These are phyloP conservation scores for Diplocarpon mali DNA, from an alignment of 2,329 filamentous ascomycete species.

Conservation along the genomic window DNA sequence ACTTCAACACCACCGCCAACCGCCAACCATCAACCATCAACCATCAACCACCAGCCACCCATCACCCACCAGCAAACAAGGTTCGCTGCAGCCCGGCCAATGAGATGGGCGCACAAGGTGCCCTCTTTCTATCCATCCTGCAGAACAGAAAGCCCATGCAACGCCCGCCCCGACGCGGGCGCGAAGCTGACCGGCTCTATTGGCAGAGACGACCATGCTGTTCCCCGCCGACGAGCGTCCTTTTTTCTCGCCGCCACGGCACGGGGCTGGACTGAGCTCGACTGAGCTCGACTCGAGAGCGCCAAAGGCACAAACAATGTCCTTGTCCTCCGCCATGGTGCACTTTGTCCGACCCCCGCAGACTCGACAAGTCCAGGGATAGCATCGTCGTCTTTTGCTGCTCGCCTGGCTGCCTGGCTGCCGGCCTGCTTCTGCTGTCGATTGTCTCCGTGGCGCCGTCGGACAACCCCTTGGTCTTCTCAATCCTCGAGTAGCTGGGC, in stretches of 20 bases:
- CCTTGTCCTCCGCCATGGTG: constrained; percentile 5
- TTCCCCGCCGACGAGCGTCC: constrained; percentile 11
- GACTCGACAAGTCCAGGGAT: neutral
- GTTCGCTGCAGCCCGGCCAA: constrained; percentile 11
- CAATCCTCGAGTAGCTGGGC: neutral
- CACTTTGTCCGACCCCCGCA: no score
- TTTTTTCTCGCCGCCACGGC: constrained; percentile 2
- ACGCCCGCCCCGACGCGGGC: constrained; percentile 5
- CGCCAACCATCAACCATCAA: no score
- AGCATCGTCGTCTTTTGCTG: constrained; percentile 1
- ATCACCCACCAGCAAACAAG: constrained; percentile 4
- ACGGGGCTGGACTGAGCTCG: neutral
- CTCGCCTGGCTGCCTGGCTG: neutral
- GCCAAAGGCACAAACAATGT: constrained; percentile 5
- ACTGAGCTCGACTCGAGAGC: neutral
- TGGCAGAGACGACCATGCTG: constrained; percentile 7
- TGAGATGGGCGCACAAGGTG: constrained; percentile 9
- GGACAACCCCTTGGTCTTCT: neutral
- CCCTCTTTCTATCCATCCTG: neutral
- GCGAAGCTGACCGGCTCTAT: constrained; percentile 18
- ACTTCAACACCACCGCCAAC: no score
- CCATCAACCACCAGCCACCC: no score
- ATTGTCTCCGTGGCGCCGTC: constrained; percentile 3
- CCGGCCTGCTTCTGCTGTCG: no score
- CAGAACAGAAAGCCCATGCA: neutral